Evolutionary conservation across 2,329 filamentous ascomycete species (phyloP).

Genomic region (Tolypocladium ophioglossoides): DNA sequence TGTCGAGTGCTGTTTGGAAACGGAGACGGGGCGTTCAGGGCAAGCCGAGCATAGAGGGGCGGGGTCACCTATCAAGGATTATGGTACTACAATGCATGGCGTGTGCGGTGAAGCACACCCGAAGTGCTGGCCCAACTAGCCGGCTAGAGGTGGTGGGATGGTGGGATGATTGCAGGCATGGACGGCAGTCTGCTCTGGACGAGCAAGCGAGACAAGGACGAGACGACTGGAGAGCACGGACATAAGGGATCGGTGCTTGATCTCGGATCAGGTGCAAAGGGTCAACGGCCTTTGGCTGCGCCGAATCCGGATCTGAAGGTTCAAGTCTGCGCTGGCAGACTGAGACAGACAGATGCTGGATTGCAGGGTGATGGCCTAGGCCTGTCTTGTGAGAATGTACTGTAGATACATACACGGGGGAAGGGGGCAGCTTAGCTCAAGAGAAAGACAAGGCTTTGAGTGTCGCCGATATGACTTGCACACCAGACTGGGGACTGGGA

Average conservation of each 20-base stretch:
- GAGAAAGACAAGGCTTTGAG: background rate
- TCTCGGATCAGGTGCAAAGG: background rate
- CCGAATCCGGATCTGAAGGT: background rate
- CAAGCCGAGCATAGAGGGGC: conserved; percentile 6
- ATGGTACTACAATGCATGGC: conserved; percentile 2
- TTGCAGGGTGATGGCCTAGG: background rate
- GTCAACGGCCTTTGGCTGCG: background rate
- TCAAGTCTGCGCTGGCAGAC: background rate
- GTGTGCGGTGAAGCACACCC: background rate
- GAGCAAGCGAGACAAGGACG: background rate
- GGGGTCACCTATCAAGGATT: background rate
- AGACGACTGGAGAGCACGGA: background rate
- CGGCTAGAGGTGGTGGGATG: background rate
- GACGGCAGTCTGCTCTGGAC: background rate
- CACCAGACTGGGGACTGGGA: background rate
- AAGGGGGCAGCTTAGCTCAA: background rate
- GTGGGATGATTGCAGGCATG: background rate
- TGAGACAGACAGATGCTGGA: background rate
- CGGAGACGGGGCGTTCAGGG: conserved; percentile 4
- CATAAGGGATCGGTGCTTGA: background rate
- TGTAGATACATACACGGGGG: background rate
- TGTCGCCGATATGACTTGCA: background rate
- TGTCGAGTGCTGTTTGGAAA: conserved; percentile 4
- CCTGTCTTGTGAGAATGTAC: background rate
- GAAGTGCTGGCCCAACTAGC: background rate